phyloP scores from a whole-genome alignment of 768 basidiomycete species.

The Crucibulum laeve region DNA sequence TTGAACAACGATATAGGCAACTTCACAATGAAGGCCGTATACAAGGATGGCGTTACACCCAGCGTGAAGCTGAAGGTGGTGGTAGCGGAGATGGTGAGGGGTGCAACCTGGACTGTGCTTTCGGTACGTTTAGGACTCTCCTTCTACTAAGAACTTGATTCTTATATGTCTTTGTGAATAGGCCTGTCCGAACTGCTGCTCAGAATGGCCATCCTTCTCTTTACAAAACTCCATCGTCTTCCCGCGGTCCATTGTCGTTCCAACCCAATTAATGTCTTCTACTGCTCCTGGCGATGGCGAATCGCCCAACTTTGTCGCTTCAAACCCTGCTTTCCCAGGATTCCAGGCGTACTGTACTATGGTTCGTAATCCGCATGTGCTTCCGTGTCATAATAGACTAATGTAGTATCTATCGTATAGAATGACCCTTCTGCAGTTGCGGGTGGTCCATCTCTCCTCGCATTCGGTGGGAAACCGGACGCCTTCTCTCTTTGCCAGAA shows the following conservation, averaged over 20 bases:
- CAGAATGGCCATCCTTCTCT: conserved; percentile 36
- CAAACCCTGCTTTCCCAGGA: conserved; percentile 38
- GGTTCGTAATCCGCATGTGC: conserved; percentile 16
- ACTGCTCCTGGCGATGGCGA: conserved; percentile 33
- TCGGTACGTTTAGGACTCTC: conserved; percentile 23
- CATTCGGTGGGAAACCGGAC: conserved; percentile 34
- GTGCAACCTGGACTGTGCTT: conserved; percentile 34
- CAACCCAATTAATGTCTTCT: conserved; percentile 33
- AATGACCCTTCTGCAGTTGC: conserved; percentile 17
- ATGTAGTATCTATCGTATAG: conserved; percentile 9
- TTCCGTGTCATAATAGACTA: not conserved
- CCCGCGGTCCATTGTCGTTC: conserved; percentile 32
- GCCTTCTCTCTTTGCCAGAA: conserved; percentile 40
- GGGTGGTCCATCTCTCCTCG: conserved; percentile 27
- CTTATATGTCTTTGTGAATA: conserved; percentile 9
- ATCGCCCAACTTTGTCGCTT: conserved; percentile 40
- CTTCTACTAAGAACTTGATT: not conserved
- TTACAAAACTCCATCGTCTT: conserved; percentile 35
- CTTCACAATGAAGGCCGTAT: conserved; percentile 32
- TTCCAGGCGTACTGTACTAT: conserved; percentile 36
- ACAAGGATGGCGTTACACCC: conserved; percentile 26
- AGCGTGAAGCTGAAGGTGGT: conserved; percentile 27
- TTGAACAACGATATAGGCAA: conserved; percentile 23
- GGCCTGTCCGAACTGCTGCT: conserved; percentile 37
- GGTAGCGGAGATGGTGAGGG: conserved; percentile 33